A percentile compares a stretch with the other conserved stretches of the same genome.
phyloP scores from a whole-genome alignment of 495 filamentous ascomycete genomes.

The Penicillium lividum region DNA sequence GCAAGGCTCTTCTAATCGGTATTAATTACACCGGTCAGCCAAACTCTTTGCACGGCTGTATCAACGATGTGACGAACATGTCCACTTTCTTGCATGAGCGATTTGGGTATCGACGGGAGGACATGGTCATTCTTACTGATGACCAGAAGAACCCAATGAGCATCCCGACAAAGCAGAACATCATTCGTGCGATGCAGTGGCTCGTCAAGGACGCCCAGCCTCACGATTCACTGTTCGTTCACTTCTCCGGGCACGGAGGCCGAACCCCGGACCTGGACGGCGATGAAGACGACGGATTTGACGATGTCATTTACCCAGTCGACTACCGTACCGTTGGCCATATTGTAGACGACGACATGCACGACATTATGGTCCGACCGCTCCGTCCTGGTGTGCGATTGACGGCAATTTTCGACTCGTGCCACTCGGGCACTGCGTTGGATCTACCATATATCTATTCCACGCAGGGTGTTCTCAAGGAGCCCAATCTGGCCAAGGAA shows the following conservation, averaged over 20 bases:
- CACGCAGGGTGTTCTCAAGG: slow-evolving; percentile 91
- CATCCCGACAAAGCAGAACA: slow-evolving; percentile 91
- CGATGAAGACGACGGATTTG: slow-evolving; percentile 94
- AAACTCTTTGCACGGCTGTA: slow-evolving; percentile 86
- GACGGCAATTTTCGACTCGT: slow-evolving; percentile 98
- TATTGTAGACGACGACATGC: slow-evolving; percentile 98
- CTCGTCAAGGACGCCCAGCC: slow-evolving; percentile 92
- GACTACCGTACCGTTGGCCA: slow-evolving; percentile 88
- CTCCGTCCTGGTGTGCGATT: slow-evolving; percentile 84
- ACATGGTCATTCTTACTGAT: slow-evolving; percentile 98
- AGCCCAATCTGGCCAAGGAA: slow-evolving; percentile 96
- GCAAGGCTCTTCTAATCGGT: slow-evolving; percentile 91
- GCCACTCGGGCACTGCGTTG: slow-evolving; percentile 93
- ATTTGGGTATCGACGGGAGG: slow-evolving; percentile 88
- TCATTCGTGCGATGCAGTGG: slow-evolving; percentile 97
- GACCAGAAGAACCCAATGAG: slow-evolving; percentile 96
- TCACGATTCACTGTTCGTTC: slow-evolving; percentile 94
- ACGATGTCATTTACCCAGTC: slow-evolving; percentile 96
- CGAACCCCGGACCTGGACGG: slow-evolving; percentile 94
- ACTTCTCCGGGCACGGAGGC: slow-evolving; percentile 96
- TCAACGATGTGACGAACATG: slow-evolving; percentile 99
- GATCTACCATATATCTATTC: slow-evolving; percentile 98
- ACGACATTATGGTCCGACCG: slow-evolving; percentile 88
- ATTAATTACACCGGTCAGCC: slow-evolving; percentile 96
- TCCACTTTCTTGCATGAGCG: slow-evolving; percentile 81